Base-by-base conservation (phyloP, 2,329 filamentous ascomycete genomes). In the Bipolaris sorokiniana region DNA sequence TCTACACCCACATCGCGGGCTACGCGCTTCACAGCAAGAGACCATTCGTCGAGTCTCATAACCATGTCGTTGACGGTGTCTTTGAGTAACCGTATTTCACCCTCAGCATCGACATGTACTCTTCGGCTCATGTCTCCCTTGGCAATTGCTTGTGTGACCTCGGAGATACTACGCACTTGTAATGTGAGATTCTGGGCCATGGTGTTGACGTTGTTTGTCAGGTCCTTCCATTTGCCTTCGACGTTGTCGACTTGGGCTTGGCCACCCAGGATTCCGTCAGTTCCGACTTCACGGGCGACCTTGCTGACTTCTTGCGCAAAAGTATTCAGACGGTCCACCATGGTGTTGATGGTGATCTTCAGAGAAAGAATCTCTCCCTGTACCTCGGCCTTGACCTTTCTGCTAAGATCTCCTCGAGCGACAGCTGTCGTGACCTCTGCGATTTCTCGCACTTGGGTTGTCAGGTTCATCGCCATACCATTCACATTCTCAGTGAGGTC, bases 31-130 rank as follows among this genome's bases (percentile, higher is more conserved):
- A 99, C 90, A 73, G 97, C 93, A 66, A 96, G 92, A 54, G 93
- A 97, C 85, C 97, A 98, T 64, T 94, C 94, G 58, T 95, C 96
- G 48, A 99, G 81, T 62, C 94, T 88, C 74, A 93, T 93, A 64
- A 98, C 94, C 94, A 97, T 97, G 87, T 97, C 94, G 76, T 97
- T 97, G 81, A 97, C 97, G 41, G 94, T 98, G 72, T 96, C 92
- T 75, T 97, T 97, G 50, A 98, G 81, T 2, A 96, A 89, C 63
- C 95, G 86, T 63, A 98, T 97, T 78, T 98, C 94, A 78, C 94
- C 94, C 77, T 94, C 92, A 51, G 94, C 94, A 69, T 96, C 90
- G 7, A 98, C 94, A 64, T 96, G 90, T 69, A 98, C 97, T 80
- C 95, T 95, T 77, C 93, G 90, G 77, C 90, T 96, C 86, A 98